Conservation (phyloP, 768 basidiomycete species). For the Termitomyces sp. region DNA sequence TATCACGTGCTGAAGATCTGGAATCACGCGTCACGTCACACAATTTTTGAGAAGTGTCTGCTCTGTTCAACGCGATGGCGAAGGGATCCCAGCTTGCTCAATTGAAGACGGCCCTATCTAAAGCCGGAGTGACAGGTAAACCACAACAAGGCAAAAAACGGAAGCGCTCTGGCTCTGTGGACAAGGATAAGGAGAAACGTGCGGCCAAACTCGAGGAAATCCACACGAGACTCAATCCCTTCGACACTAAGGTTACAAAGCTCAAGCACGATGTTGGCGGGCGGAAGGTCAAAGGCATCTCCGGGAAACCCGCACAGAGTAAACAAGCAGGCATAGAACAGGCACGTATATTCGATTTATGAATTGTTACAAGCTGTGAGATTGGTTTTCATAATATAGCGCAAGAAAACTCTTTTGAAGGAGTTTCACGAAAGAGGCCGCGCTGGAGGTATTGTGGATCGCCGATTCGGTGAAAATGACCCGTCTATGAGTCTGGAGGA, state of each 20-base stretch:
- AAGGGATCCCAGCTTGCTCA: constrained; percentile 90
- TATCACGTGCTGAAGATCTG: background rate
- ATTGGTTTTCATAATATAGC: constrained; percentile 39
- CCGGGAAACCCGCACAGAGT: constrained; percentile 82
- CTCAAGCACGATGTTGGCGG: constrained; percentile 93
- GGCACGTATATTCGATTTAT: constrained; percentile 40
- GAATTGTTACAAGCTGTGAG: background rate
- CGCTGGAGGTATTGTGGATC: constrained; percentile 87
- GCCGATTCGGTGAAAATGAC: constrained; percentile 95
- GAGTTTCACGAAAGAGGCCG: constrained; percentile 81
- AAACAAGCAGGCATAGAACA: constrained; percentile 90
- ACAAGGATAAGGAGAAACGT: constrained; percentile 81
- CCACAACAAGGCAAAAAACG: constrained; percentile 64
- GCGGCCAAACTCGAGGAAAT: constrained; percentile 82
- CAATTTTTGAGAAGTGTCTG: constrained; percentile 13
- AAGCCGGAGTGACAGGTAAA: constrained; percentile 73
- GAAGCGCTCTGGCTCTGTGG: constrained; percentile 56
- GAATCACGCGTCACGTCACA: constrained; percentile 9
- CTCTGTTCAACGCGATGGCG: constrained; percentile 43
- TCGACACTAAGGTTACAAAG: constrained; percentile 90
- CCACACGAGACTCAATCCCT: constrained; percentile 85
- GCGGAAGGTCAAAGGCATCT: constrained; percentile 77
- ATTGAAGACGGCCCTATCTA: constrained; percentile 80
- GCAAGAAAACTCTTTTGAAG: constrained; percentile 85
- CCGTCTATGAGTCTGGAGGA: constrained; percentile 93